A percentile compares a stretch with the other conserved stretches of the same genome.
phyloP scores from a whole-genome alignment of 2,329 filamentous ascomycete species.

The Neofusicoccum kwambonambiense region DNA sequence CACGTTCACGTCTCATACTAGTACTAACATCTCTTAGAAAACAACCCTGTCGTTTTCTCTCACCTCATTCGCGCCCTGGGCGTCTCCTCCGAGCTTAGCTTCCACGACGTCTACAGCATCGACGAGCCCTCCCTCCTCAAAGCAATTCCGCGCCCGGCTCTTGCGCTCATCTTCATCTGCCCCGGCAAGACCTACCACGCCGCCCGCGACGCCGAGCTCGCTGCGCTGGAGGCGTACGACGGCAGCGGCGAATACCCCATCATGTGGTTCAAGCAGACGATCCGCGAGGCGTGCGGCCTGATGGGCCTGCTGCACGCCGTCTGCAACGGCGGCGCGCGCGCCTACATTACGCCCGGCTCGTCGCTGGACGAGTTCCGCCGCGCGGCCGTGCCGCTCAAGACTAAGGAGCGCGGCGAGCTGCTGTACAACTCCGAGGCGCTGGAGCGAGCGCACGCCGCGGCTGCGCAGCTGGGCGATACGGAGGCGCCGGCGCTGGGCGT shows the following conservation, averaged over 20 bases:
- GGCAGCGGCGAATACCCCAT: conserved; percentile 74
- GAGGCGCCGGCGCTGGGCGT: conserved; percentile 30
- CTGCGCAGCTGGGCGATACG: conserved; percentile 44
- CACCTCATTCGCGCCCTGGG: conserved; percentile 79
- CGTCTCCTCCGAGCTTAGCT: conserved; percentile 70
- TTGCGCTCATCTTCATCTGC: conserved; percentile 89
- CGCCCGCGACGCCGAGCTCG: conserved; percentile 73
- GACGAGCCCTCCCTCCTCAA: conserved; percentile 79
- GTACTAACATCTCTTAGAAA: conserved; percentile 46
- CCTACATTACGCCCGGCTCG: conserved; percentile 54
- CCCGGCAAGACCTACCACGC: conserved; percentile 81
- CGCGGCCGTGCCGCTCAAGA: conserved; percentile 44
- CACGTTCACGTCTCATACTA: background rate
- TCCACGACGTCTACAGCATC: conserved; percentile 91
- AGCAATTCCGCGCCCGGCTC: conserved; percentile 83
- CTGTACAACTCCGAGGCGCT: conserved; percentile 50
- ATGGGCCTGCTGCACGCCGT: conserved; percentile 85
- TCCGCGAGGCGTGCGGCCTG: conserved; percentile 86
- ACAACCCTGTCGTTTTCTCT: conserved; percentile 88
- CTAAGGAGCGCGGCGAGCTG: conserved; percentile 49
- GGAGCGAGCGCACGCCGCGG: conserved; percentile 44
- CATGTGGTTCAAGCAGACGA: conserved; percentile 93
- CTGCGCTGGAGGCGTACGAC: conserved; percentile 60
- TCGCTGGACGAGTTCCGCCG: conserved; percentile 47
- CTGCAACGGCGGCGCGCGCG: conserved; percentile 69